Evolutionary conservation across 2,329 filamentous ascomycete species (phyloP).

Genomic region (Metarhizium humberi): DNA sequence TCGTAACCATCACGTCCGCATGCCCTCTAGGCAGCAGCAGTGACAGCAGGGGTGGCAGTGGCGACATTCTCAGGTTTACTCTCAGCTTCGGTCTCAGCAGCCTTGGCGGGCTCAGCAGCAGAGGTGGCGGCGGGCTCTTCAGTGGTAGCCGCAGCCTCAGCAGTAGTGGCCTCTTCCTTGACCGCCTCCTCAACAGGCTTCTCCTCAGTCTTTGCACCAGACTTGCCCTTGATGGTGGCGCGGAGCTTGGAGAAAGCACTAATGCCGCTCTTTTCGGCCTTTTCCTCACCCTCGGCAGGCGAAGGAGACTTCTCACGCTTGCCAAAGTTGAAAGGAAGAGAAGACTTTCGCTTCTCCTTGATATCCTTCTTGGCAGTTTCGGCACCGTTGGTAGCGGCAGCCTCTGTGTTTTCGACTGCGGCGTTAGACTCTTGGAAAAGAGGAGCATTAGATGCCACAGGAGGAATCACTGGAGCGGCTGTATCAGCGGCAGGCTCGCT

Average conservation of each 20-base stretch:
- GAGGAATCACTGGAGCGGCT: conserved; percentile 48
- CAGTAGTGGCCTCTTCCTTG: conserved; percentile 21
- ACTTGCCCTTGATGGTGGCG: conserved; percentile 44
- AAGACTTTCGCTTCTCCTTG: conserved; percentile 79
- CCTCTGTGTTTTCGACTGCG: conserved; percentile 38
- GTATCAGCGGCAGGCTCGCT: conserved; percentile 36
- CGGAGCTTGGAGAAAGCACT: conserved; percentile 52
- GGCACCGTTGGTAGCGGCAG: conserved; percentile 33
- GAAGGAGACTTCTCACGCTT: conserved; percentile 60
- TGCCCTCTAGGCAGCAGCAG: conserved; percentile 40
- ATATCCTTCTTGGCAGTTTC: conserved; percentile 50
- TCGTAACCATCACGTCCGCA: conserved; percentile 15
- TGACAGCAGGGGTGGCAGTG: conserved; percentile 35
- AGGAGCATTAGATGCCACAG: conserved; percentile 47
- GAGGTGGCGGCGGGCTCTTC: conserved; percentile 14
- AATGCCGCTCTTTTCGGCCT: conserved; percentile 10
- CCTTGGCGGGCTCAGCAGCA: conserved; percentile 12
- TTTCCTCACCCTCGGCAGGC: conserved; percentile 52
- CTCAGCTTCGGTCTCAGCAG: conserved; percentile 24
- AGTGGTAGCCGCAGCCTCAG: conserved; percentile 19
- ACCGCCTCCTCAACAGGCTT: conserved; percentile 26
- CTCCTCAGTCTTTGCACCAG: conserved; percentile 32
- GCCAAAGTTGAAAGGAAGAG: conserved; percentile 64
- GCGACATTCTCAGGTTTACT: conserved; percentile 32
- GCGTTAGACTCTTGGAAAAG: conserved; percentile 48